Base-by-base conservation (phyloP, 2,329 filamentous ascomycete species). In the Neonectria ditissima region DNA sequence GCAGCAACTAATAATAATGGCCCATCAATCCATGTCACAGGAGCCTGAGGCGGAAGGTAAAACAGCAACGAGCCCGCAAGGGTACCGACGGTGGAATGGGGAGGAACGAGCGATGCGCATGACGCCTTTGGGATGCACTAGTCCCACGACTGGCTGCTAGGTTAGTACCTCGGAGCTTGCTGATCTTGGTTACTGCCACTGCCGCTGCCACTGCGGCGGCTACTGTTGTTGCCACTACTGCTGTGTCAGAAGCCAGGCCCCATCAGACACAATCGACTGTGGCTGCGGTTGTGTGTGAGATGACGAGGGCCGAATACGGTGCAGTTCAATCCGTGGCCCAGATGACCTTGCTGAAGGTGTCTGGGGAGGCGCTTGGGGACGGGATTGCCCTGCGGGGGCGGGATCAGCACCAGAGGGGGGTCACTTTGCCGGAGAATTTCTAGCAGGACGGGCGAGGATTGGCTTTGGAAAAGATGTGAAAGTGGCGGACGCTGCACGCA, bases 1-100 rank as follows among this genome's bases (percentile, higher is more conserved):
- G 47, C 57, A 59, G 43, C 56, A 61, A 58, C 59, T 37, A 37
- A 37, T 8, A 37, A 37, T 8, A 37, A 37, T 37, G 34, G 13
- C 16, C 14, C 34, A 7, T n/a, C 14, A 37, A 65, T 51, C 54
- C 30, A 62, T 60, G 67, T 73, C 70, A 65, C 70, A 73, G 41
- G 48, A 30, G 30, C 30, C 30, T 32, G 30, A 32, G 30, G 54
- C 20, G 32, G n/a, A 47, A 47, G 32, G 54, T 57, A 52, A 48
- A 57, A 62, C 54, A 52, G 8, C 24, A 9, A 28, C 37, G 37
- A 44, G 26, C 50, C 39, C 30, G 22, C 32, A 20, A 37, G 47
- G 22, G 54, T 43, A 39, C 13, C 32, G 16, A 41, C 34, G 13
- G 34, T 34, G 37, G 60, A 59, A 63, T 59, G 55, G 50, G 43